phyloP scores from a whole-genome alignment of 768 basidiomycete genomes.

The Suillus discolor region DNA sequence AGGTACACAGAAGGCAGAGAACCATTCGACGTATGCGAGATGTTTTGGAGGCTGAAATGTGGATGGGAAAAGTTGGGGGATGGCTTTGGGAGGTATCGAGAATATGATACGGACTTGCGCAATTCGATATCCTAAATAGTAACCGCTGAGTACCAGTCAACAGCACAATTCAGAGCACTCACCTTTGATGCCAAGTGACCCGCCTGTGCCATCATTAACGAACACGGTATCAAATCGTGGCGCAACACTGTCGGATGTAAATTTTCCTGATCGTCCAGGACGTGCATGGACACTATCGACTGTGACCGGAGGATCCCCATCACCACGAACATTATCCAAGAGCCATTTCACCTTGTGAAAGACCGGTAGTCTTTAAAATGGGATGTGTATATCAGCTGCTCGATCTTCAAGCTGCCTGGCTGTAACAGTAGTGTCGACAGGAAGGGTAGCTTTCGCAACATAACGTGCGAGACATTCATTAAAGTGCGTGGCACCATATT shows the following conservation, averaged over 20 bases:
- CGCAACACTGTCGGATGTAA: not conserved
- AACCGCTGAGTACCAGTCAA: not conserved
- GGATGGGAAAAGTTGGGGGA: conserved; percentile 17
- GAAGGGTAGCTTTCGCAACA: not conserved
- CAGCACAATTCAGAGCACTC: not conserved
- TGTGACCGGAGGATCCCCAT: not conserved
- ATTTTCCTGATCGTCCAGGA: not conserved
- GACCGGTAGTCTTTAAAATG: not conserved
- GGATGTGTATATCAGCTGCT: not conserved
- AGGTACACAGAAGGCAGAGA: conserved; percentile 27
- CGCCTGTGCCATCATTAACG: not conserved
- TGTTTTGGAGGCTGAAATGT: conserved; percentile 22
- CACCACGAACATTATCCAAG: not conserved
- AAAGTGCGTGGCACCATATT: not conserved
- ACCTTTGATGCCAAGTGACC: not conserved
- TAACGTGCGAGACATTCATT: not conserved
- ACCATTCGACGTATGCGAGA: conserved; percentile 15
- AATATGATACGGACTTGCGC: conserved; percentile 13
- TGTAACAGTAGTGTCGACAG: not conserved
- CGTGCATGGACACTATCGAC: not conserved
- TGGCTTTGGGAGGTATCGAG: conserved; percentile 12
- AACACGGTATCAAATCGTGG: not conserved
- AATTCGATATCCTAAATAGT: conserved; percentile 11
- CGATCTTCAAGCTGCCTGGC: not conserved
- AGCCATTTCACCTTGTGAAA: too few relatives aligned